Conservation (phyloP, 2,329 filamentous ascomycete species). For the Colletotrichum musae region DNA sequence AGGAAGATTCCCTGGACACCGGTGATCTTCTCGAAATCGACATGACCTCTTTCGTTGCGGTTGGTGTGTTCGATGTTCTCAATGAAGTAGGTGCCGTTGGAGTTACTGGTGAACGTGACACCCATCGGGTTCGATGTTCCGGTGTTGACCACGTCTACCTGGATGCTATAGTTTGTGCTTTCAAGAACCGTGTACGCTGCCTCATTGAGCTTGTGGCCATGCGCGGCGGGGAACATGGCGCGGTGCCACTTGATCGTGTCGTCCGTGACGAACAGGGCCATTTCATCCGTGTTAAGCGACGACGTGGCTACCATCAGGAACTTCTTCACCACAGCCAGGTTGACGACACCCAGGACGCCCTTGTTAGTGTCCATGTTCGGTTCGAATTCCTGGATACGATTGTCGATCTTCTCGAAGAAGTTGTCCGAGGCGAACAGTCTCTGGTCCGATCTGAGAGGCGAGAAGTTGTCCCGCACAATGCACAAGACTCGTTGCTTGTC, state of each 20-base stretch:
- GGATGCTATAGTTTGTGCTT: constrained; percentile 97
- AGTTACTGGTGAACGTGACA: constrained; percentile 94
- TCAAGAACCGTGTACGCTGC: constrained; percentile 95
- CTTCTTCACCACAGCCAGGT: constrained; percentile 86
- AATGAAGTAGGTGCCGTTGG: constrained; percentile 96
- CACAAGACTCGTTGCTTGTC: constrained; percentile 84
- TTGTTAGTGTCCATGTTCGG: constrained; percentile 81
- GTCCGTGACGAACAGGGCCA: constrained; percentile 90
- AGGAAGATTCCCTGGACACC: constrained; percentile 94
- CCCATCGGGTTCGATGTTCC: constrained; percentile 81
- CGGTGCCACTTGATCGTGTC: constrained; percentile 91
- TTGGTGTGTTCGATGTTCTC: constrained; percentile 95
- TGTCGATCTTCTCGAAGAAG: constrained; percentile 75
- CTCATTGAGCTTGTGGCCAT: constrained; percentile 78
- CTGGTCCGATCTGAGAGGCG: constrained; percentile 80
- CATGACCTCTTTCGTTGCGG: constrained; percentile 79
- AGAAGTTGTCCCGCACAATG: constrained; percentile 81
- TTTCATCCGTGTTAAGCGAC: constrained; percentile 85
- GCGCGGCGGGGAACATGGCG: constrained; percentile 87
- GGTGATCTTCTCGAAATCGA: constrained; percentile 96
- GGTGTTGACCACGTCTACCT: constrained; percentile 89
- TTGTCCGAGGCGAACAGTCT: constrained; percentile 85
- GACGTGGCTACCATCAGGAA: constrained; percentile 88
- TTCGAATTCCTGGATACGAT: constrained; percentile 75
- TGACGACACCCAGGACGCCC: constrained; percentile 84